These are phyloP conservation scores for Azolla pinnata DNA, from an alignment of 75 land plant genomes.

Conservation along the genomic window DNA sequence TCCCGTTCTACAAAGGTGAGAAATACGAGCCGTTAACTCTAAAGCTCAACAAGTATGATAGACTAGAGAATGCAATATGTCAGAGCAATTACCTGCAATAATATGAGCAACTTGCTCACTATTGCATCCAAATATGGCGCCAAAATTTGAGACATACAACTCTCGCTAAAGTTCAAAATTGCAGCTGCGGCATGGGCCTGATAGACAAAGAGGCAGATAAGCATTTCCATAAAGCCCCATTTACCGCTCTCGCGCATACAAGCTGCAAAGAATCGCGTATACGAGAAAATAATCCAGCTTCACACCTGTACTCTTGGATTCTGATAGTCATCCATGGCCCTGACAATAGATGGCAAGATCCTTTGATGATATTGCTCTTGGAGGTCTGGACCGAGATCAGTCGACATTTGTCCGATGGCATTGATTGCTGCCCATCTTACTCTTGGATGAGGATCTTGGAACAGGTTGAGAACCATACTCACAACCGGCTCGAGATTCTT, in stretches of 20 bases:
- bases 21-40: not conserved
- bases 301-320: conserved; percentile 26
- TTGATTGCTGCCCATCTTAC: conserved; percentile 99
- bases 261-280: too few species aligned
- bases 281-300: too few species aligned
- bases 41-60: too few species aligned
- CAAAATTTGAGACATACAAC: conserved; percentile 86
- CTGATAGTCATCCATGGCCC: conserved; percentile 23
- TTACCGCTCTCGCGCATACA: too few species aligned
- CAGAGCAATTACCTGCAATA: conserved; percentile 88
- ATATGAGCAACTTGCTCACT: conserved; percentile 82
- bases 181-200: conserved; percentile 99
- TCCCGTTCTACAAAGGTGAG: conserved; percentile 17
- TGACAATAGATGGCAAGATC: conserved; percentile 17
- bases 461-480: conserved; percentile 74
- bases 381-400: conserved; percentile 23
- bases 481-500: conserved; percentile 89
- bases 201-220: conserved; percentile 3
- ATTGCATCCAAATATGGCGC: conserved; percentile 92
- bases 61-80: too few species aligned
- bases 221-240: too few species aligned
- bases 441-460: conserved; percentile 86
- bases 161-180: conserved; percentile 87
- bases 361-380: conserved; percentile 25
- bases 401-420: conserved; percentile 87